Base-by-base conservation (phyloP, 2,329 filamentous ascomycete species). In the Claviceps spartinae region DNA sequence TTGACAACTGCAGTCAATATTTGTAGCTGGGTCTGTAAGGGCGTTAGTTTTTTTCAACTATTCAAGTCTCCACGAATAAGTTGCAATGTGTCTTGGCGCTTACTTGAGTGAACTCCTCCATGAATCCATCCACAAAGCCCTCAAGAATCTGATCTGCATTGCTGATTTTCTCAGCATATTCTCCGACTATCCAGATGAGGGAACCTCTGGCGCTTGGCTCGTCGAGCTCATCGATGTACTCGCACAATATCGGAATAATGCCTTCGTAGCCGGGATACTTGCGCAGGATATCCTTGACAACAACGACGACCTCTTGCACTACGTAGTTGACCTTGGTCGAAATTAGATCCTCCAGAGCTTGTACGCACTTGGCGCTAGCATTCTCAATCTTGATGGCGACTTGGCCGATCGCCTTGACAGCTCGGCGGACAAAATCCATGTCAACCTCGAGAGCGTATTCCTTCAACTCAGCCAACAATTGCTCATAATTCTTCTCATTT, bases 261-360 rank as follows among this genome's bases (percentile, higher is more conserved):
- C 90, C 93, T 70, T 98, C 93, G 62, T 96, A 98, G 20, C 93
- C 93, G 8, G 91, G 90, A 61, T 98, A 98, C 69, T 95, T 95
- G 59, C 93, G 81, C 71, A 98, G 85, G 55, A 98, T 97, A 59
- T 98, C 93, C 72, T 95, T 97, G 73, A 97, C 95, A 47, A 98
- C 93, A n/a, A 98, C 88, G 56, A 97, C 84, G 0, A 93, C 91
- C 70, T 98, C 93, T 68, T 98, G 93, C 11, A 98, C 93, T 48
- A 98, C 93, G 64, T 98, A 98, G 72, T 96, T 96, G 68, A 97
- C 91, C 71, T 97, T 97, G 54, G 89, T 95, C 57, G 91, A 86
- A 65, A 98, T 96, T 47, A 98, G 75, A 62, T 98, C 93, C 57
- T 97, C 77, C 36, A 98, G 74, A 0, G 90, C 87, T 61, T 94